A percentile compares a stretch with the other conserved stretches of the same genome.
Conservation (phyloP, 345 rosid genomes). For the Eucalyptus polybractea region DNA sequence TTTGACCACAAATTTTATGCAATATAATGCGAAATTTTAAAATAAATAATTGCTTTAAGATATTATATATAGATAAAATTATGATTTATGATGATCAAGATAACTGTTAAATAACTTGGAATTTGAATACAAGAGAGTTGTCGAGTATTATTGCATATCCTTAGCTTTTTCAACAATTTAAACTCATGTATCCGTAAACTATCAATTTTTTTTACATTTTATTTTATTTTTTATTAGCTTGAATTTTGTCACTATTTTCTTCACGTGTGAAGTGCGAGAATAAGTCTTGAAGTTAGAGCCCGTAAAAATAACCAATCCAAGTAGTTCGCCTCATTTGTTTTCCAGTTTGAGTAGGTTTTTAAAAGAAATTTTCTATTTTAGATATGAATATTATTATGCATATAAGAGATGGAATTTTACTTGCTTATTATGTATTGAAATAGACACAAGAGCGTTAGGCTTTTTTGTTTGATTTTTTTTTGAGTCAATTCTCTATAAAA, state of each 20-base stretch:
- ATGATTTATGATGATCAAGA: not conserved
- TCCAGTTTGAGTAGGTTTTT: not conserved
- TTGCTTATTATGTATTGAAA: not conserved
- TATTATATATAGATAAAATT: not conserved
- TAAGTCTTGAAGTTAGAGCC: not conserved
- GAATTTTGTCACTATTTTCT: not conserved
- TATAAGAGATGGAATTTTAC: not conserved
- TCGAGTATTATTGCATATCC: fast-evolving
- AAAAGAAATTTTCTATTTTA: not conserved
- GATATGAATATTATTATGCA: not conserved
- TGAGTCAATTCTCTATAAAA: not conserved
- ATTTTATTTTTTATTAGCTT: not conserved
- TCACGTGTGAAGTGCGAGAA: not conserved
- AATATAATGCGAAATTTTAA: not conserved
- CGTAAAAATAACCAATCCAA: not conserved
- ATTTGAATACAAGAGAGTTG: not conserved
- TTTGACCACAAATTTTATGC: not conserved
- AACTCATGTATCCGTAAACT: not conserved
- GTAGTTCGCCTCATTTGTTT: not conserved
- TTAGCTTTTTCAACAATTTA: not conserved
- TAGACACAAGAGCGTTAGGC: not conserved
- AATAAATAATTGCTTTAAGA: not conserved
- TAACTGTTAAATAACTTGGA: not conserved
- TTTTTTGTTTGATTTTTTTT: not conserved
- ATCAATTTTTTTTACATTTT: not conserved